Evolutionary conservation across 2,329 filamentous ascomycete species (phyloP).

Genomic region (Penicillium griseofulvum): DNA sequence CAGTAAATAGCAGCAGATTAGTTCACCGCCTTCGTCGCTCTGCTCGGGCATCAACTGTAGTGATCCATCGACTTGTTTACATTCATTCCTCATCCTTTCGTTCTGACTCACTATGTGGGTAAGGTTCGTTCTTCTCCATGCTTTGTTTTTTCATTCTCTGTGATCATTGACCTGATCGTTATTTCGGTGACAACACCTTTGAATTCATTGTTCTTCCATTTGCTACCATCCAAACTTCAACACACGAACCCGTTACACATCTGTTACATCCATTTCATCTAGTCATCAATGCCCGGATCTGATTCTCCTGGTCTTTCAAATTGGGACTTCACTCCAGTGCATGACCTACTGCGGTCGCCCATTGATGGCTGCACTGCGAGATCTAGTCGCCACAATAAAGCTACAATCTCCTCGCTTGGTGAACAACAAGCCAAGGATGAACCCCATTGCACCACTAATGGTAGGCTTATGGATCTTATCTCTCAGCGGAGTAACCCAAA

Average conservation of each 20-base stretch:
- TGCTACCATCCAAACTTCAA: neutral
- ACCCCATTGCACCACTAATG: neutral
- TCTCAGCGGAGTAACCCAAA: slow-evolving; percentile 16
- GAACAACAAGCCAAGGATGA: slow-evolving; percentile 10
- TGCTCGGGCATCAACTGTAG: neutral
- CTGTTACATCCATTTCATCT: neutral
- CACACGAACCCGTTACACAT: neutral
- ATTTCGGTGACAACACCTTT: neutral
- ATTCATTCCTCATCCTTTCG: neutral
- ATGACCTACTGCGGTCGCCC: slow-evolving; percentile 43
- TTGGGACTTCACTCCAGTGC: slow-evolving; percentile 49
- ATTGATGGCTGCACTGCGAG: slow-evolving; percentile 15
- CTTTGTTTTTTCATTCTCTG: neutral
- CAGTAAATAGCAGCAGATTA: neutral
- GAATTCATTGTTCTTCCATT: neutral
- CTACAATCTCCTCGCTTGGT: slow-evolving; percentile 1
- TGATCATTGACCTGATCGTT: neutral
- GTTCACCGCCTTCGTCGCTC: slow-evolving; percentile 8
- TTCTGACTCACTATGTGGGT: slow-evolving; percentile 14
- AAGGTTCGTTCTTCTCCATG: neutral
- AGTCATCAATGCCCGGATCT: slow-evolving; percentile 30
- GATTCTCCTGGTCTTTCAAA: slow-evolving; percentile 28
- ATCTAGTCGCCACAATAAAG: slow-evolving; percentile 12
- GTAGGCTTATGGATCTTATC: neutral
- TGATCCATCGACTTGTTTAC: neutral